These are phyloP conservation scores for Triadica sebifera DNA, from an alignment of 345 rosid species.

Conservation along the genomic window DNA sequence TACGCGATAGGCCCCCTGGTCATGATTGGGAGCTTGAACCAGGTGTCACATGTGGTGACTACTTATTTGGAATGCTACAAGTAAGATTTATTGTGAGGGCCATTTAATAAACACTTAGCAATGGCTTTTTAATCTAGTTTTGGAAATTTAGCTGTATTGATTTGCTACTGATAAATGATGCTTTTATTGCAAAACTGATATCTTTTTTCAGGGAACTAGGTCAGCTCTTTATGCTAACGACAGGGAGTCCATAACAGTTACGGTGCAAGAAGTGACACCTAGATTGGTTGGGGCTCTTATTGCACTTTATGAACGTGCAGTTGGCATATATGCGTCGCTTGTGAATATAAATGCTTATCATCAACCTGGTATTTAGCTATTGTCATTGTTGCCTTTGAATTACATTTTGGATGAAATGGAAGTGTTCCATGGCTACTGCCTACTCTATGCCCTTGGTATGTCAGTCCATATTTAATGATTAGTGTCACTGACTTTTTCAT, in stretches of 20 bases:
- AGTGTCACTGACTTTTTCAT: not conserved
- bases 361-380: conserved; percentile 68
- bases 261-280: conserved; percentile 88
- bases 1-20: conserved; percentile 96
- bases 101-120: not conserved
- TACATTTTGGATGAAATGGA: conserved; percentile 1
- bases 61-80: conserved; percentile 98
- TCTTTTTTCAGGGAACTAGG: conserved; percentile 81
- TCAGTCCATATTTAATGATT: not conserved
- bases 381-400: conserved; percentile 14
- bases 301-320: conserved; percentile 97
- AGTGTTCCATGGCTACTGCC: not conserved
- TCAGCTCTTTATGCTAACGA: conserved; percentile 88
- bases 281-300: conserved; percentile 84
- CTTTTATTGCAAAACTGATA: conserved; percentile 16
- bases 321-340: conserved; percentile 84
- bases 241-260: conserved; percentile 85
- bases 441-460: not conserved
- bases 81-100: conserved; percentile 34
- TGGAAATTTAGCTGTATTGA: too few relatives aligned
- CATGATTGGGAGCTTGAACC: conserved; percentile 99
- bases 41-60: conserved; percentile 98
- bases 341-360: conserved; percentile 92
- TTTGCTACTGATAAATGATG: too few relatives aligned
- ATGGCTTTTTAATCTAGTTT: too few relatives aligned